phyloP scores from a whole-genome alignment of 805 yeast species.

The Priceomyces fermenticarens region DNA sequence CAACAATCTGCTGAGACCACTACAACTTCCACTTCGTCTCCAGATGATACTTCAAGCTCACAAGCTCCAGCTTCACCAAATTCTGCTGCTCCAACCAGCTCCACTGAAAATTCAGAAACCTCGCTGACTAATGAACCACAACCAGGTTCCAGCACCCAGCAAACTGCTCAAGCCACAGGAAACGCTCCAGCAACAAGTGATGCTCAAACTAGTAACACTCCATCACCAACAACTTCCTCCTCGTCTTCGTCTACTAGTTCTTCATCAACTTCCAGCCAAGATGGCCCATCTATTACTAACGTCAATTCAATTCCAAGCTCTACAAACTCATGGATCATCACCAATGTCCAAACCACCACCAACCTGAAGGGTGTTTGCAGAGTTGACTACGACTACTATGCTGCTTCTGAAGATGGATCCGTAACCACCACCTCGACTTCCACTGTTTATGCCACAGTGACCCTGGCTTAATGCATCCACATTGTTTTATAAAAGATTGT shows the following conservation, averaged over 20 bases:
- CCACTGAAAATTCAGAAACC: constrained; percentile 5
- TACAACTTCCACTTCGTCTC: constrained; percentile 10
- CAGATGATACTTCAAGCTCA: constrained; percentile 11
- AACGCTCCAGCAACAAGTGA: constrained; percentile 5
- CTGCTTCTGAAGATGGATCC: constrained; percentile 24
- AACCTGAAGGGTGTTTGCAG: constrained; percentile 29
- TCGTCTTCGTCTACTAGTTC: constrained; percentile 7
- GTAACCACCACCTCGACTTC: constrained; percentile 35
- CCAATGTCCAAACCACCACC: constrained; percentile 25
- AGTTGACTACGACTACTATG: constrained; percentile 37
- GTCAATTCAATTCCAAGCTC: constrained; percentile 21
- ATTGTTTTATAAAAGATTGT: neutral
- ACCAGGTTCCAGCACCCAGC: constrained; percentile 1
- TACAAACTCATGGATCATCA: constrained; percentile 32
- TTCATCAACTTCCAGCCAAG: constrained; percentile 8
- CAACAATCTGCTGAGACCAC: constrained; percentile 8
- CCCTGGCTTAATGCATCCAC: constrained; percentile 12
- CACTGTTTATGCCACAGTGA: constrained; percentile 32
- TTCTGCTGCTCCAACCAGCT: constrained; percentile 6
- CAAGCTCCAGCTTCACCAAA: constrained; percentile 2
- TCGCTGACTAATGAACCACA: constrained; percentile 3
- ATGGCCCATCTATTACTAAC: constrained; percentile 28
- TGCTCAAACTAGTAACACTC: constrained; percentile 4
- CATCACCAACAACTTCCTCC: constrained; percentile 5
- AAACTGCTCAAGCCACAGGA: constrained; percentile 6